Conservation (phyloP, 148 eudicot species). For the Fagopyrum esculentum region DNA sequence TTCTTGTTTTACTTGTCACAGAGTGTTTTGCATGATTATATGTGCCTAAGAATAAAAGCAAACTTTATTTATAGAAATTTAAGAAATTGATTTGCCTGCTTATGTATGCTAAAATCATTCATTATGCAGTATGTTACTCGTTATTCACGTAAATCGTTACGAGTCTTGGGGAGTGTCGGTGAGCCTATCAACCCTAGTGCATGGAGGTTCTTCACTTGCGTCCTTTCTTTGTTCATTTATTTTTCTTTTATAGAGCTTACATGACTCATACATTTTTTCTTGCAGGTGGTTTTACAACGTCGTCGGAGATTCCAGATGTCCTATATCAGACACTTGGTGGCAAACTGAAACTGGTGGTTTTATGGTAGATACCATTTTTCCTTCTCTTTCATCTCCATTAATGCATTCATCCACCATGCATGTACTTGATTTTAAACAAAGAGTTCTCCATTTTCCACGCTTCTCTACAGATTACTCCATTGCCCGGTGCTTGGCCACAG, state of each 20-base stretch:
- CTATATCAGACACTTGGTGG: conserved; percentile 99
- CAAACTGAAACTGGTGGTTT: conserved; percentile 99
- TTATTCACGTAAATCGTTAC: conserved; percentile 90
- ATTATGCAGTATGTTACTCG: conserved; percentile 74
- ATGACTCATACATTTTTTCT: conserved; percentile 5
- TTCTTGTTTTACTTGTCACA: neutral
- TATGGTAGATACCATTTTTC: conserved; percentile 43
- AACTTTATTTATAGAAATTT: neutral
- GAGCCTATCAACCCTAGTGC: conserved; percentile 99
- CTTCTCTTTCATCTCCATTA: conserved; percentile 4
- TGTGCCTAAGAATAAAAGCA: neutral
- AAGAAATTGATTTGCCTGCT: neutral
- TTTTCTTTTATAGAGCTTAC: neutral
- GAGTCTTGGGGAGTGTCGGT: conserved; percentile 97
- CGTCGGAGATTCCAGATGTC: conserved; percentile 90
- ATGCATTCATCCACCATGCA: neutral
- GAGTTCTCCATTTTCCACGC: neutral
- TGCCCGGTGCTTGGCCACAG: conserved; percentile 98
- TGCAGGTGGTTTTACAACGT: conserved; percentile 89
- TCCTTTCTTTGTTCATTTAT: conserved; percentile 6
- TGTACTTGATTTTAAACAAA: neutral
- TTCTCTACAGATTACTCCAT: conserved; percentile 71
- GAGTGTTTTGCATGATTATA: neutral
- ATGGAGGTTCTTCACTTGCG: conserved; percentile 61
- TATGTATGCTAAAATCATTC: neutral